Evolutionary conservation across 768 basidiomycete species (phyloP).

Genomic region (Pleurotus salmoneostramineus): DNA sequence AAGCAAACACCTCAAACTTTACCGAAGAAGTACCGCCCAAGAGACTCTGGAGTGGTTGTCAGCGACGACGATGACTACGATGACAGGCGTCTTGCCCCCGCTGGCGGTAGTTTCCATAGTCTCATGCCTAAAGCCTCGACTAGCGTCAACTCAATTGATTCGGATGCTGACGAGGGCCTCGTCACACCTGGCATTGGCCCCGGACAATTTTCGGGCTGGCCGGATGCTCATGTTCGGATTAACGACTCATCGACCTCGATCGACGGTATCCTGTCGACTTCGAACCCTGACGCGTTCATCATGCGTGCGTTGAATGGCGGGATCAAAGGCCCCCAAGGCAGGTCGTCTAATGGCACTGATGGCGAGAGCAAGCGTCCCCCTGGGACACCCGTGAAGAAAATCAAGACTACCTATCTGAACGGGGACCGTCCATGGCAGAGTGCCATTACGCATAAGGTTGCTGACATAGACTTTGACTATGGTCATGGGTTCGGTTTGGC

Average conservation of each 20-base stretch:
- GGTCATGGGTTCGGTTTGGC: constrained; percentile 37
- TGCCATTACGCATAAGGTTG: constrained; percentile 68
- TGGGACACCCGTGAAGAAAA: constrained; percentile 79
- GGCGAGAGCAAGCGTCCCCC: constrained; percentile 56
- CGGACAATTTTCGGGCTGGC: constrained; percentile 59
- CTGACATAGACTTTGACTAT: constrained; percentile 23
- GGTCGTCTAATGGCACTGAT: constrained; percentile 13
- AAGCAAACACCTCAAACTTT: constrained; percentile 33
- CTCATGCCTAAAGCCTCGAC: constrained; percentile 57
- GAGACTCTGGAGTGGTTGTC: constrained; percentile 61
- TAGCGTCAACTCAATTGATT: constrained; percentile 54
- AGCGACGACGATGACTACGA: constrained; percentile 47
- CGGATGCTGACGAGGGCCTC: constrained; percentile 58
- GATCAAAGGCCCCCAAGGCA: constrained; percentile 36
- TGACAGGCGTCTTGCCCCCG: background rate
- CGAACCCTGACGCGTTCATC: constrained; percentile 63
- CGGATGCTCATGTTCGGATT: constrained; percentile 36
- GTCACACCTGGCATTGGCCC: constrained; percentile 65
- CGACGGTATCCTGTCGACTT: constrained; percentile 23
- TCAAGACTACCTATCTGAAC: constrained; percentile 54
- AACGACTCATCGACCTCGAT: constrained; percentile 29
- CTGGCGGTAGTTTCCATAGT: constrained; percentile 21
- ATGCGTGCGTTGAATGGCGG: constrained; percentile 61
- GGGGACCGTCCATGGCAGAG: constrained; percentile 77
- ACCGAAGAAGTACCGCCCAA: constrained; percentile 67